phyloP scores from a whole-genome alignment of 2,329 filamentous ascomycete species.

The Geosmithia morbida region DNA sequence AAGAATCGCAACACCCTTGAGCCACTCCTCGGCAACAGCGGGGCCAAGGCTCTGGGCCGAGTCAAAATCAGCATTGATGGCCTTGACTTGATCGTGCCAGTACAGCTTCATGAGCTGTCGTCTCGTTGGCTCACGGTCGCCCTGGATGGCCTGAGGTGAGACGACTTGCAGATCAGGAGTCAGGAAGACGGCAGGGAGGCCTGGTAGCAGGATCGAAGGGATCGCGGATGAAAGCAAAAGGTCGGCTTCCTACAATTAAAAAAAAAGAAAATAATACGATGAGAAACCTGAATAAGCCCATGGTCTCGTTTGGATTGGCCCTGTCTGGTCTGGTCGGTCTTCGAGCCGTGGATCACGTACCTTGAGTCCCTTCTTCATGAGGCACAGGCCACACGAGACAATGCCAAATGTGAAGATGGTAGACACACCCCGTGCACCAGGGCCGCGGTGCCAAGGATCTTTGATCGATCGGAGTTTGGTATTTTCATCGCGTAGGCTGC shows the following conservation, averaged over 20 bases:
- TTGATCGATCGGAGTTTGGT: conserved; percentile 10
- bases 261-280: background rate
- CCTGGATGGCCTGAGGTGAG: conserved; percentile 37
- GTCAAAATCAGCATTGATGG: conserved; percentile 46
- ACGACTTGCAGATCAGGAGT: conserved; percentile 48
- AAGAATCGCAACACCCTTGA: conserved; percentile 54
- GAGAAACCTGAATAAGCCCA: background rate
- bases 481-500: conserved; percentile 26
- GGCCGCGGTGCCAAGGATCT: conserved; percentile 43
- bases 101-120: conserved; percentile 51
- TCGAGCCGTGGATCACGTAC: conserved; percentile 27
- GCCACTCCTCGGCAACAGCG: conserved; percentile 61
- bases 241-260: conserved; percentile 46
- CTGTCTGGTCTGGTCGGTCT: too few species aligned
- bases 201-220: conserved; percentile 47
- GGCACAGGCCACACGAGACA: conserved; percentile 51
- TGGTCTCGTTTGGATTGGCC: conserved; percentile 6
- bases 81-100: conserved; percentile 45
- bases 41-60: conserved; percentile 51
- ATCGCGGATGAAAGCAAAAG: conserved; percentile 47
- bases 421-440: conserved; percentile 43
- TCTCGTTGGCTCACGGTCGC: conserved; percentile 26
- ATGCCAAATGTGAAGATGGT: conserved; percentile 60
- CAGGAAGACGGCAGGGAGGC: conserved; percentile 54
- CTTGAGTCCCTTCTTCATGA: conserved; percentile 46